Evolutionary conservation across 202 grass and related monocot species (phyloP).

Genomic region (Panicum hallii): DNA sequence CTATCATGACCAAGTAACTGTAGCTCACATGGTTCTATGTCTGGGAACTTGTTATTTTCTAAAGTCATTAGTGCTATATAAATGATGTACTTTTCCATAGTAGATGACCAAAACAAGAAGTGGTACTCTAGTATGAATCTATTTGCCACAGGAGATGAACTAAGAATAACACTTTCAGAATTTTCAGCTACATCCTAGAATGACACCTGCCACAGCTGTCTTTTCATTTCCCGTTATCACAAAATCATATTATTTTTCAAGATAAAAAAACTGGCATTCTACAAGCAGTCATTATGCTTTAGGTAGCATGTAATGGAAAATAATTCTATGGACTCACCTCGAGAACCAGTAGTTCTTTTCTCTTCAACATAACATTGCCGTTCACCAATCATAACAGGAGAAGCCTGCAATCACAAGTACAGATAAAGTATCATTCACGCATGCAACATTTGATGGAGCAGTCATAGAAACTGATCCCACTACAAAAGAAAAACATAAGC

Average conservation of each 20-base stretch:
- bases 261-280: neutral
- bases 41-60: neutral
- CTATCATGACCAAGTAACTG: conserved; percentile 7
- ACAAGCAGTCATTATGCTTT: neutral
- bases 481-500: conserved; percentile 6
- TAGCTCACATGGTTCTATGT: neutral
- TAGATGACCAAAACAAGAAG: conserved; percentile 4
- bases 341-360: conserved; percentile 77
- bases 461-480: neutral
- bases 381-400: conserved; percentile 74
- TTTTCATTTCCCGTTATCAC: neutral
- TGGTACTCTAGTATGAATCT: neutral
- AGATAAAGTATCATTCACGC: conserved; percentile 17
- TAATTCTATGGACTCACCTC: conserved; percentile 52
- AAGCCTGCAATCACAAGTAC: conserved; percentile 62
- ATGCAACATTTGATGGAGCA: neutral
- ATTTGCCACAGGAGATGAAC: neutral
- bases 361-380: conserved; percentile 74
- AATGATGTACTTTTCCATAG: neutral
- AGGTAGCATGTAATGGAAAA: neutral
- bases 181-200: neutral
- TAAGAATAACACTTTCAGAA: neutral
- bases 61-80: neutral
- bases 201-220: neutral
- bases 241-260: neutral